Evolutionary conservation across 148 eudicot species (phyloP), one percentile per base, ranked within the genome.

Genomic region (Camellia granthamiana): DNA sequence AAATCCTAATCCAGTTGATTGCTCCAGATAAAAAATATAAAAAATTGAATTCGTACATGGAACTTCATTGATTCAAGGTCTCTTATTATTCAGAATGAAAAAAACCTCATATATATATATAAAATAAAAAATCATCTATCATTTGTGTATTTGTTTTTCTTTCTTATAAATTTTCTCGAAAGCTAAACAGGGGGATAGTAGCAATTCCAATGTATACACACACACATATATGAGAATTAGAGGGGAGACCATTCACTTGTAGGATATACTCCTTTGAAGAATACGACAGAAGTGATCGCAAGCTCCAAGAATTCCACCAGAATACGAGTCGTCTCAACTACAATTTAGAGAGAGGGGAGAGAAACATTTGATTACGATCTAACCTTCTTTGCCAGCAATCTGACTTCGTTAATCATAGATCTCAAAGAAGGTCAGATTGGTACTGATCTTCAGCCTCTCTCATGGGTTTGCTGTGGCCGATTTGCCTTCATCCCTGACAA

Each of bases 231-330:
- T 16, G 66, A 10, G 42, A 64, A 42, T 30, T 30, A 41, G 70
- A 44, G n/a, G 2, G 60, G 46, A 63, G 42, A 23, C 23, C 23
- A 63, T 49, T 60, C 79, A 95, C 98, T 94, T 47, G 87, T 77
- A 47, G 97, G 97, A 71, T 93, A 93, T 66, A 95, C 71, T 79
- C 97, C 99, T 88, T 93, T 95, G 88, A 92, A 93, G 76, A 90
- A 90, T 67, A 95, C 88, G 7, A 95, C 78, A n/a, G 94, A 87
- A 73, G 97, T 95, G 58, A 95, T 84, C 67, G 99, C 94, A 78
- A 93, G 91, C 84, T 95, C 97, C 67, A 95, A 80, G 74, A 95
- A 95, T 43, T 95, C 91, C 13, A 90, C 88, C 43, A 95, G 85
- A 59, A 91, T 84, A n/a, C 82, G 85, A 78, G 91, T 84, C 18